Conservation (phyloP, 352 stramenopile genomes). For the Phytophthora brassicae region DNA sequence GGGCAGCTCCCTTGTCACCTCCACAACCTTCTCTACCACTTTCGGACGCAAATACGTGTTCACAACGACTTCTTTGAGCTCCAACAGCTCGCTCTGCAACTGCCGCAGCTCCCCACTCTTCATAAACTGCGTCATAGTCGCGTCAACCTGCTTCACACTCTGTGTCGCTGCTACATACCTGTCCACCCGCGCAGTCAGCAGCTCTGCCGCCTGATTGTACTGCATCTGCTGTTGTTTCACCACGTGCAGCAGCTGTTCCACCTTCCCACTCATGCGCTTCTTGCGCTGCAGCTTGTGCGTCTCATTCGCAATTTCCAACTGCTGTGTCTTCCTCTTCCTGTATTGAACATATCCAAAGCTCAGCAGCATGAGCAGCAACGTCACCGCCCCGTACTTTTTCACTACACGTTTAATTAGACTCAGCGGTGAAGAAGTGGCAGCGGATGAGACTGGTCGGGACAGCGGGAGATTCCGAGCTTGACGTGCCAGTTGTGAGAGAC, state of each 20-base stretch:
- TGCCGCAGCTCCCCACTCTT: constrained; percentile 33
- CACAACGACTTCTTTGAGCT: constrained; percentile 39
- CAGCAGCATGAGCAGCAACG: constrained; percentile 36
- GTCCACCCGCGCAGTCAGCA: constrained; percentile 26
- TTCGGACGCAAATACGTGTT: constrained; percentile 31
- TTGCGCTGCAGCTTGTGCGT: constrained; percentile 23
- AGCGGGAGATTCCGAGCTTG: neutral
- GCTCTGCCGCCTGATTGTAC: constrained; percentile 38
- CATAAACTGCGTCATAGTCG: constrained; percentile 9
- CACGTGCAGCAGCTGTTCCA: constrained; percentile 36
- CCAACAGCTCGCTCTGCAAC: constrained; percentile 38
- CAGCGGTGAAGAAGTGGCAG: constrained; percentile 15
- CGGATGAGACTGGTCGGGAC: neutral
- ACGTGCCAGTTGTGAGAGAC: constrained; percentile 41
- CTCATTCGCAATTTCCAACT: constrained; percentile 30
- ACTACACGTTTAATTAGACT: constrained; percentile 25
- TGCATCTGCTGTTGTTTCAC: constrained; percentile 47
- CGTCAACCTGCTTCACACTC: constrained; percentile 3
- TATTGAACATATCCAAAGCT: constrained; percentile 40
- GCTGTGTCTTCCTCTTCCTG: constrained; percentile 24
- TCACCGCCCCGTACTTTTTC: constrained; percentile 38
- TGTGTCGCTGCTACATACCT: constrained; percentile 25
- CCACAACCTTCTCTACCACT: constrained; percentile 13
- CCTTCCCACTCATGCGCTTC: constrained; percentile 17
- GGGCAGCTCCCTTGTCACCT: constrained; percentile 17